phyloP scores from a whole-genome alignment of 2,329 filamentous ascomycete species.

The Curvularia verruculosa region DNA sequence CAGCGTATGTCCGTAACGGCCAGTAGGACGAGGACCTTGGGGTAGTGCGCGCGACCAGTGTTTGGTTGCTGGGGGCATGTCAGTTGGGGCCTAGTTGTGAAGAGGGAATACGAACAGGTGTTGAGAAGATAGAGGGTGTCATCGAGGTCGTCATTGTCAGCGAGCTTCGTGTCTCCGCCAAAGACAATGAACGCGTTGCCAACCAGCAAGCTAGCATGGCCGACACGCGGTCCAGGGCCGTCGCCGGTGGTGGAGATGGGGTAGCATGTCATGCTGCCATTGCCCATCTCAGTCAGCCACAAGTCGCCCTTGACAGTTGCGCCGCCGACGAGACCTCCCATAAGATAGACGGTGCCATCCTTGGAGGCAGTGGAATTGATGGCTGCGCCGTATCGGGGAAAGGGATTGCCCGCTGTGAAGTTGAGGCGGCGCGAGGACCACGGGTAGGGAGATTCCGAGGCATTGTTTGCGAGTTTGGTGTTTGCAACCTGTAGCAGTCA shows the following conservation, averaged over 20 bases:
- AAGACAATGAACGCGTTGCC: slow-evolving; percentile 99
- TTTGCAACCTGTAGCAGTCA: slow-evolving; percentile 31
- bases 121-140: slow-evolving; percentile 96
- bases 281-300: slow-evolving; percentile 94
- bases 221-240: slow-evolving; percentile 91
- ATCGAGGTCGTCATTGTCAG: slow-evolving; percentile 87
- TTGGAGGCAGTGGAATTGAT: slow-evolving; percentile 93
- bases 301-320: slow-evolving; percentile 95
- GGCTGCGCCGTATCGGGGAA: slow-evolving; percentile 94
- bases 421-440: slow-evolving; percentile 92
- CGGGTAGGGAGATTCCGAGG: slow-evolving; percentile 84
- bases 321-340: slow-evolving; percentile 95
- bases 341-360: slow-evolving; percentile 95
- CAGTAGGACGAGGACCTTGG: slow-evolving; percentile 81
- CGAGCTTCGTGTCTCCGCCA: slow-evolving; percentile 96
- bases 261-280: slow-evolving; percentile 83
- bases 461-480: slow-evolving; percentile 45
- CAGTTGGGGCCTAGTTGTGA: slow-evolving; percentile 20
- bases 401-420: slow-evolving; percentile 87
- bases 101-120: slow-evolving; percentile 75
- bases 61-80: slow-evolving; percentile 74
- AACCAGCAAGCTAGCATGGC: slow-evolving; percentile 90
- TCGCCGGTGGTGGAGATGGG: slow-evolving; percentile 90
- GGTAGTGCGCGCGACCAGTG: slow-evolving; percentile 97
- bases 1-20: slow-evolving; percentile 92